phyloP scores from a whole-genome alignment of 2,329 filamentous ascomycete genomes.

The Fusarium verrucosum region DNA sequence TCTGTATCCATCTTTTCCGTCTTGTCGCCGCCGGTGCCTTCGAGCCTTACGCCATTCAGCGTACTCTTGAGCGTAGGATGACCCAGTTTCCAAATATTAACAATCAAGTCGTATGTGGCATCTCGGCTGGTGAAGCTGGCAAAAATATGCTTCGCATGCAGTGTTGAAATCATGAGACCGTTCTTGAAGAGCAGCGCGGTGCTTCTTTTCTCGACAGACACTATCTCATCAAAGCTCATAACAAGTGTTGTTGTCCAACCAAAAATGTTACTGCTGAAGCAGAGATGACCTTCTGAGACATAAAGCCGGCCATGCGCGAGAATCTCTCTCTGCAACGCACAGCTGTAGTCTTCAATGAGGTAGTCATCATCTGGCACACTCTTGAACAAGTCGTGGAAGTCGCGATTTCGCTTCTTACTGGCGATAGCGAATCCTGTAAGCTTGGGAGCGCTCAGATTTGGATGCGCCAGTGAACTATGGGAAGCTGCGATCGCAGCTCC shows the following conservation, averaged over 20 bases:
- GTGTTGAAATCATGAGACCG: slow-evolving; percentile 93
- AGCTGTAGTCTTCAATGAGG: slow-evolving; percentile 98
- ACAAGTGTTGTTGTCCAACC: slow-evolving; percentile 98
- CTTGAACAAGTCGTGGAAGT: slow-evolving; percentile 93
- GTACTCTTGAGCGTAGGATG: slow-evolving; percentile 93
- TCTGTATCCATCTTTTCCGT: slow-evolving; percentile 80
- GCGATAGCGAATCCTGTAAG: slow-evolving; percentile 96
- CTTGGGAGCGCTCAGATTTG: slow-evolving; percentile 72
- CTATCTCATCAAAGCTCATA: slow-evolving; percentile 97
- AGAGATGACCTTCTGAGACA: slow-evolving; percentile 95
- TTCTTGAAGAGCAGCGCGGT: slow-evolving; percentile 97
- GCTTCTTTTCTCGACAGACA: slow-evolving; percentile 95
- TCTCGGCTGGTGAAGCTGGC: slow-evolving; percentile 94
- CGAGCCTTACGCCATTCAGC: slow-evolving; percentile 85
- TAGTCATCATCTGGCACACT: slow-evolving; percentile 98
- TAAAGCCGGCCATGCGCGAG: slow-evolving; percentile 93
- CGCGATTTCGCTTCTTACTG: slow-evolving; percentile 93
- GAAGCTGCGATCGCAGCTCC: slow-evolving; percentile 77
- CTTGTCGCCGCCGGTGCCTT: slow-evolving; percentile 86
- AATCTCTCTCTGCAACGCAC: slow-evolving; percentile 94
- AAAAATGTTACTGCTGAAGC: slow-evolving; percentile 98
- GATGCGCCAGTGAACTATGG: slow-evolving; percentile 73
- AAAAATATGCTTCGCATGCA: slow-evolving; percentile 95
- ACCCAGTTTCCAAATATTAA: slow-evolving; percentile 98
- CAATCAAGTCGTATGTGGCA: slow-evolving; percentile 94